Conservation (phyloP, 1,284 basidiomycete genomes). For the Pholiota adiposa region DNA sequence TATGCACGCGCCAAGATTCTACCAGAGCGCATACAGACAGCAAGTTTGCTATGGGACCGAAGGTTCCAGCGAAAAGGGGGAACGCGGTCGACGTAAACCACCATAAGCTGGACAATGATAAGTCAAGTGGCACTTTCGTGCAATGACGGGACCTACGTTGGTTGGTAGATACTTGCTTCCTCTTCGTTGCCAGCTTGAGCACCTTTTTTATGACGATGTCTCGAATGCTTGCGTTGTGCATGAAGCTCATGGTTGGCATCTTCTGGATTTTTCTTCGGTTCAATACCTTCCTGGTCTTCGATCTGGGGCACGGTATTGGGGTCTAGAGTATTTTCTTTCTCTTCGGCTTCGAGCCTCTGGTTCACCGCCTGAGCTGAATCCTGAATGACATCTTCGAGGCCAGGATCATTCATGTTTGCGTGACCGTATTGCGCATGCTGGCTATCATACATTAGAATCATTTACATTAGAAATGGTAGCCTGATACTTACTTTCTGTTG, state of each 20-base stretch:
- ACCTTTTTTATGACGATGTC: background rate
- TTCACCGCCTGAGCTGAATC: conserved; percentile 4
- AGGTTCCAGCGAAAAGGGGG: conserved; percentile 42
- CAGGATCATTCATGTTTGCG: conserved; percentile 19
- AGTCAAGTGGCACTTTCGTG: background rate
- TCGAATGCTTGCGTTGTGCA: background rate
- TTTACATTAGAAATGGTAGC: no score
- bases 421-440: background rate
- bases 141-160: conserved; percentile 17
- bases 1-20: conserved; percentile 35
- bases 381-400: conserved; percentile 13
- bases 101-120: conserved; percentile 31
- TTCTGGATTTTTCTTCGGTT: background rate
- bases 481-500: no score
- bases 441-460: no score
- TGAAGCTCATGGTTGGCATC: background rate
- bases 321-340: background rate
- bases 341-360: background rate
- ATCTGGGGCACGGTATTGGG: background rate
- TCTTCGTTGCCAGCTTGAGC: conserved; percentile 3
- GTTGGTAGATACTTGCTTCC: conserved; percentile 19
- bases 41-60: conserved; percentile 42
- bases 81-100: conserved; percentile 44
- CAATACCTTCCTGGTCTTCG: background rate
- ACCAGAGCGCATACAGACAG: conserved; percentile 41